Percentiles rank a stretch among this genome's conserved stretches.
Conservation (phyloP, 208 protist species). For the Trichomonas tenax region DNA sequence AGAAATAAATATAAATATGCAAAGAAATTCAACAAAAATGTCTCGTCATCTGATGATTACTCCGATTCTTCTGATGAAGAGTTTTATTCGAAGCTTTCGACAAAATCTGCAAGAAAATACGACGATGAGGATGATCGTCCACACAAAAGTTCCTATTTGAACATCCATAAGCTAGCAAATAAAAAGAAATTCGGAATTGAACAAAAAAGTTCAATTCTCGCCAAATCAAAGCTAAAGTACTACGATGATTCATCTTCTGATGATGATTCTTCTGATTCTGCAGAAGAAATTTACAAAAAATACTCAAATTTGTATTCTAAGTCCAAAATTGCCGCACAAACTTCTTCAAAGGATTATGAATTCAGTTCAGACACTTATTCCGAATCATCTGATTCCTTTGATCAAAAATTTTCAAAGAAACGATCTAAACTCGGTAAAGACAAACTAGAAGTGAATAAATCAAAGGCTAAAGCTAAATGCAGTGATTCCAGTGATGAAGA, state of each 20-base stretch:
- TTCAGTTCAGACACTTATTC: not conserved
- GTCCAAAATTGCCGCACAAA: not conserved
- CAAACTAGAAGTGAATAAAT: not conserved
- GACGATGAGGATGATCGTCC: not conserved
- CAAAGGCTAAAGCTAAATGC: not conserved
- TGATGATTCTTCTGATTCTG: not conserved
- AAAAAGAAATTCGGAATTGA: not conserved
- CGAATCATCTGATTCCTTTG: not conserved
- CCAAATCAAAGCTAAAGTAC: not conserved
- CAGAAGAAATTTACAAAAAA: not conserved
- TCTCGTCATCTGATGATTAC: not conserved
- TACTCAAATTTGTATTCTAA: not conserved
- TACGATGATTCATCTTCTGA: not conserved
- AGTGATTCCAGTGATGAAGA: not conserved
- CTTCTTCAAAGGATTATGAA: not conserved
- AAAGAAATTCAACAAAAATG: not conserved
- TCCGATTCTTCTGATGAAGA: not conserved
- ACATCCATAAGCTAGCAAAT: not conserved
- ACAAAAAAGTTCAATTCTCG: not conserved
- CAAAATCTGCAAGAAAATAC: not conserved
- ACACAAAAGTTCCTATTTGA: not conserved
- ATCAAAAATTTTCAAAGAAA: not conserved
- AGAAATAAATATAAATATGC: not conserved
- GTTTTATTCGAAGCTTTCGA: not conserved
- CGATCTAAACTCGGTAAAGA: not conserved